Conservation (phyloP, 768 basidiomycete genomes). For the Amylocystis lapponica region DNA sequence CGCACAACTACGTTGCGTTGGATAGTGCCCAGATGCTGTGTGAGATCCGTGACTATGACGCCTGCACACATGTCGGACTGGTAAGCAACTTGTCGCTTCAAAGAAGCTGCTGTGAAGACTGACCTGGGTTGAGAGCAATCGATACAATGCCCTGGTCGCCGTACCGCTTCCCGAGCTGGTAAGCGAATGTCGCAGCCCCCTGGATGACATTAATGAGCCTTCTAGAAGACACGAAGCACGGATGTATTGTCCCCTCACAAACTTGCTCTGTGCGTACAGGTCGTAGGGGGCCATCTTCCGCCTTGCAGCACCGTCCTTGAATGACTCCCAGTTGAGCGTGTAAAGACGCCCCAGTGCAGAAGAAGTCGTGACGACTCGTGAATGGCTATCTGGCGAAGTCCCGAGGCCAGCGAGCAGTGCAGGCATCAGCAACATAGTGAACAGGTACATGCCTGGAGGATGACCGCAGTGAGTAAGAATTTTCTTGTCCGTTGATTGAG, state of each 20-base stretch:
- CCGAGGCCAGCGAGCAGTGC: slow-evolving; percentile 33
- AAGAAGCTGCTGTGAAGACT: slow-evolving; percentile 16
- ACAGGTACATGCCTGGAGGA: slow-evolving; percentile 36
- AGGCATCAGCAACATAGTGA: slow-evolving; percentile 42
- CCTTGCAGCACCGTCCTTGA: slow-evolving; percentile 23
- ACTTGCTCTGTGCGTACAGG: slow-evolving; percentile 37
- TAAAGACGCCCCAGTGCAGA: slow-evolving; percentile 33
- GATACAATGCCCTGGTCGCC: slow-evolving; percentile 41
- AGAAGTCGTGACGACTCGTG: slow-evolving; percentile 43
- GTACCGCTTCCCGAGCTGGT: slow-evolving; percentile 43
- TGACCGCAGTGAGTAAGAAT: slow-evolving; percentile 18
- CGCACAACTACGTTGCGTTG: neutral
- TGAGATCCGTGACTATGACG: too few relatives aligned
- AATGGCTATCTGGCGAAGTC: slow-evolving; percentile 35
- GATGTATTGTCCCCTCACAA: slow-evolving; percentile 31
- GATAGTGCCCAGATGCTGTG: too few relatives aligned
- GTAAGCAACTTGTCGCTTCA: slow-evolving; percentile 1
- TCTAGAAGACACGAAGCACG: neutral
- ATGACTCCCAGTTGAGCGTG: slow-evolving; percentile 34
- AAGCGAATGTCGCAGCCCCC: slow-evolving; percentile 41
- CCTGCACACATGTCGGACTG: slow-evolving; percentile 10
- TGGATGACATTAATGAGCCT: slow-evolving; percentile 9
- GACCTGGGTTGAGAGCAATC: slow-evolving; percentile 41
- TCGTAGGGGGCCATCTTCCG: slow-evolving; percentile 6
- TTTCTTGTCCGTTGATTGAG: slow-evolving; percentile 20